Conservation (phyloP, 2,329 filamentous ascomycete species). For the Colletotrichum kahawae region DNA sequence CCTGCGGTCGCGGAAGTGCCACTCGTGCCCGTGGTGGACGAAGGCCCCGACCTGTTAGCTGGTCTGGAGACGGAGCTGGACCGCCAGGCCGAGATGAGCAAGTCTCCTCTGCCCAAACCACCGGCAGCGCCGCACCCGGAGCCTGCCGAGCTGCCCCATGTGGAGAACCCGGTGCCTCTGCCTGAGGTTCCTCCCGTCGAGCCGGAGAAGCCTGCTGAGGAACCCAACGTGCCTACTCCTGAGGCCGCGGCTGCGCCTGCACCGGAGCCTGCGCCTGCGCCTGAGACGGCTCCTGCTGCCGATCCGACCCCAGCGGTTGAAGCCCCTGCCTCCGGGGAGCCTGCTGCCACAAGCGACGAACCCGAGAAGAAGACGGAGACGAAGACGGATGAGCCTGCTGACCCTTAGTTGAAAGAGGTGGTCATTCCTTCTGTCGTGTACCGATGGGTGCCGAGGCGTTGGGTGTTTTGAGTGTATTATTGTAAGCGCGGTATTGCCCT, state of each 20-base stretch:
- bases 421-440: background rate
- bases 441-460: background rate
- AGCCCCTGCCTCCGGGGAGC: background rate
- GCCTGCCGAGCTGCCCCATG: constrained; percentile 3
- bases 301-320: background rate
- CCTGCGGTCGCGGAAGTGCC: background rate
- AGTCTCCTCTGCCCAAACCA: constrained; percentile 7
- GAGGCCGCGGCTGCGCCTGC: background rate
- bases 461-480: background rate
- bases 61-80: constrained; percentile 22
- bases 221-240: background rate
- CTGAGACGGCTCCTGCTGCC: background rate
- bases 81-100: constrained; percentile 12
- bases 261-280: background rate
- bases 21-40: background rate
- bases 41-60: constrained; percentile 20
- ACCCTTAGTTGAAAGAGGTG: background rate
- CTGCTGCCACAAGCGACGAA: background rate
- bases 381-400: background rate
- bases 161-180: constrained; percentile 3
- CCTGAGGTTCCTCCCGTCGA: constrained; percentile 5
- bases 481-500: background rate
- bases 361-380: background rate
- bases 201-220: background rate
- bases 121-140: constrained; percentile 10